These are phyloP conservation scores for Yamadazyma siamensis DNA, from an alignment of 1,139 yeast genomes.

Conservation along the genomic window DNA sequence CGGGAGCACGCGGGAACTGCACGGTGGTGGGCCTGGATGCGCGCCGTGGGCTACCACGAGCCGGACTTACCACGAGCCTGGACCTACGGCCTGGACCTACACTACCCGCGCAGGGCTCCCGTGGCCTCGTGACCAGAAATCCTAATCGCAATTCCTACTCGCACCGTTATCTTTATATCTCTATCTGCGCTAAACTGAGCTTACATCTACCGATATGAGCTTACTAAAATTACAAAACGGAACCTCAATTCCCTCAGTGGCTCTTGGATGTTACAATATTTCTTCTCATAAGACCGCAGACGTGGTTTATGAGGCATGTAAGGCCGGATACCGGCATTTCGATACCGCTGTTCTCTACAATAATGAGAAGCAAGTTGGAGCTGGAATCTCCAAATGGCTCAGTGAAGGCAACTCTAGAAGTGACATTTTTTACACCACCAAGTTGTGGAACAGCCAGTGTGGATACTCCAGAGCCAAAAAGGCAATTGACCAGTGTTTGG, in stretches of 20 bases:
- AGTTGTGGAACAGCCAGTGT: slow-evolving; percentile 35
- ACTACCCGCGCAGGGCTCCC: too few species aligned
- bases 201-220: too few species aligned
- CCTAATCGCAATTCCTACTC: too few species aligned
- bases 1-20: too few species aligned
- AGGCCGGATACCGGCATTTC: slow-evolving; percentile 52
- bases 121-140: too few species aligned
- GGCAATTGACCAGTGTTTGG: slow-evolving; percentile 28
- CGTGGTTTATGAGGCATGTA: slow-evolving; percentile 45
- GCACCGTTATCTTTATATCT: too few species aligned
- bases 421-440: slow-evolving; percentile 65
- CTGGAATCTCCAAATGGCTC: slow-evolving; percentile 52
- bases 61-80: too few species aligned
- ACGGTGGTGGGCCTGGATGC: too few species aligned
- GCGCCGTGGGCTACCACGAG: too few species aligned
- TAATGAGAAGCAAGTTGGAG: slow-evolving; percentile 56
- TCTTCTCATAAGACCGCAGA: slow-evolving; percentile 21
- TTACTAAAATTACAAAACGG: slow-evolving; percentile 18
- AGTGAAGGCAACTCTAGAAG: slow-evolving; percentile 48
- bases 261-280: slow-evolving; percentile 35
- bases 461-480: slow-evolving; percentile 21
- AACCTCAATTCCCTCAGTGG: slow-evolving; percentile 31
- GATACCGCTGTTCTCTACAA: slow-evolving; percentile 60
- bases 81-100: too few species aligned
- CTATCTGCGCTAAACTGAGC: too few species aligned